Conservation (phyloP, 2,329 filamentous ascomycete genomes). For the Sporothrix humicola region DNA sequence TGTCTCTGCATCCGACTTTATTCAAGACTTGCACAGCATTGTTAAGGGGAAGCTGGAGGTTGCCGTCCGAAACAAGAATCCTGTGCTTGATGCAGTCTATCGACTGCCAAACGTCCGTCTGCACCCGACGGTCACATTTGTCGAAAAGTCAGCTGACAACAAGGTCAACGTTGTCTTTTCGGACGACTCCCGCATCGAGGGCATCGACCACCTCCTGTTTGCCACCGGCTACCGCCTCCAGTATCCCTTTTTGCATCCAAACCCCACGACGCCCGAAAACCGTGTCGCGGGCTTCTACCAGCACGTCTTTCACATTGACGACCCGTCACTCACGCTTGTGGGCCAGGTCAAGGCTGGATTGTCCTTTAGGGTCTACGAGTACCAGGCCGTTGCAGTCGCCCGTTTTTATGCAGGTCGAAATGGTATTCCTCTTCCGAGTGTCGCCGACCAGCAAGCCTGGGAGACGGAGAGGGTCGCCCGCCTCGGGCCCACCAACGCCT, state of each 20-base stretch:
- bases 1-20: constrained; percentile 63
- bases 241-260: constrained; percentile 56
- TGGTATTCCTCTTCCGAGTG: constrained; percentile 38
- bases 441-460: constrained; percentile 45
- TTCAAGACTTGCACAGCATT: constrained; percentile 56
- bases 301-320: constrained; percentile 47
- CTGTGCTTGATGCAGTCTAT: constrained; percentile 62
- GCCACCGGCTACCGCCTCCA: constrained; percentile 66
- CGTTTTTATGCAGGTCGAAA: constrained; percentile 45
- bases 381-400: constrained; percentile 48
- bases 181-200: constrained; percentile 55
- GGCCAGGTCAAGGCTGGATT: constrained; percentile 48
- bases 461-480: constrained; percentile 37
- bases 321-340: constrained; percentile 46
- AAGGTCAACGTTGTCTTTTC: constrained; percentile 55
- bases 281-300: constrained; percentile 46
- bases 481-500: constrained; percentile 10
- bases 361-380: constrained; percentile 48
- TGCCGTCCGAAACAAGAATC: constrained; percentile 53
- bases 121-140: constrained; percentile 49
- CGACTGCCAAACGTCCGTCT: constrained; percentile 56
- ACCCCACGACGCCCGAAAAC: constrained; percentile 35
- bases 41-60: constrained; percentile 48
- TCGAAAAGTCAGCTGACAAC: constrained; percentile 44
- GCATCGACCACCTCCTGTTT: constrained; percentile 63